Percentiles rank a stretch among this genome's conserved stretches.
Conservation (phyloP, 2,329 filamentous ascomycete genomes). For the Talaromyces funiculosus region DNA sequence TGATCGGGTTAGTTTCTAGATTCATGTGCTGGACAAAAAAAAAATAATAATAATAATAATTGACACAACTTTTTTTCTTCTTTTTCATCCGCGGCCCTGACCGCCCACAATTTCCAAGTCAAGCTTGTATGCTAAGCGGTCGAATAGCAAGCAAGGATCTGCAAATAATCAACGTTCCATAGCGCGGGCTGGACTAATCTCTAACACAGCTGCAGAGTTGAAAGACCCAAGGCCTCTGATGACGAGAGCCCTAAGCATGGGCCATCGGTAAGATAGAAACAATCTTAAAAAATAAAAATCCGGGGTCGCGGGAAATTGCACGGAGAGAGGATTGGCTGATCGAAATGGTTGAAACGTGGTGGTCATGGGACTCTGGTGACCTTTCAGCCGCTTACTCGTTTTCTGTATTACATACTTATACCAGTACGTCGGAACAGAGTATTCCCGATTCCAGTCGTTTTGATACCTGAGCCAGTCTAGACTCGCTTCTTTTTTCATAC, state of each 20-base stretch:
- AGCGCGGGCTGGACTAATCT: not conserved
- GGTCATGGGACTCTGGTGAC: not conserved
- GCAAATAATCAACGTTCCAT: not conserved
- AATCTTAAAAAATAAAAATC: not conserved
- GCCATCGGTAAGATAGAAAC: not conserved
- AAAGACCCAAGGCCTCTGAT: not conserved
- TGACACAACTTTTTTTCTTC: not conserved
- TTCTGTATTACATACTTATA: not conserved
- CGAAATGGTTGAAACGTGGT: not conserved
- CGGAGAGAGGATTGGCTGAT: not conserved
- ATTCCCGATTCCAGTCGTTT: not conserved
- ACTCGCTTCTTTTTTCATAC: not conserved
- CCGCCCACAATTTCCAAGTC: not conserved
- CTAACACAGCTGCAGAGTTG: not conserved
- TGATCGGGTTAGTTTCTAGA: not conserved
- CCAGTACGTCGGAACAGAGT: not conserved
- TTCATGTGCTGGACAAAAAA: not conserved
- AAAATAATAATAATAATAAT: not conserved
- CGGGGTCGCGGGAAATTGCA: slow-evolving; percentile 9
- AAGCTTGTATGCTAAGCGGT: not conserved
- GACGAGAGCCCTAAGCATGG: not conserved
- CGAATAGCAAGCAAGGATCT: slow-evolving; percentile 1
- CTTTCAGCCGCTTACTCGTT: not conserved
- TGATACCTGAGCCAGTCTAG: not conserved
- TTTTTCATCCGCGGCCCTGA: not conserved